Base-by-base conservation (phyloP, 106 monocot species). In the Allium cepa region DNA sequence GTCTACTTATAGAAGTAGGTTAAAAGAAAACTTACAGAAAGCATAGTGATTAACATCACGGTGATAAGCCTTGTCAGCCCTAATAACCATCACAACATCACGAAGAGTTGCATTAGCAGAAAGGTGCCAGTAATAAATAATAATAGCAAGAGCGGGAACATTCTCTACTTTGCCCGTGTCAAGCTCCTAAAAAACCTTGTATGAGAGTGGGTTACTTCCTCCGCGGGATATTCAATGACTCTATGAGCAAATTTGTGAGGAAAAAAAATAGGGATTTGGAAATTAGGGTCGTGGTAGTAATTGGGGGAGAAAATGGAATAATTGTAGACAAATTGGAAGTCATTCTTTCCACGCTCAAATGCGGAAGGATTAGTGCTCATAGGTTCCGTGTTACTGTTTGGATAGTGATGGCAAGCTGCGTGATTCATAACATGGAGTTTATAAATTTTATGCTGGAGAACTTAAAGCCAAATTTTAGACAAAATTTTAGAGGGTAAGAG, bases 11-110 rank as follows among this genome's bases (percentile, higher is more conserved):
- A 45, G 16, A 66, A 66, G 46, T 9, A 17, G 5, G 1, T 8
- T 17, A 66, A 50, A 18, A 66, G 6, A 66, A 11, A 13, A 14
- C 36, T 67, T 9, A 76, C 83, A 82, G 64, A 83, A 83, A 10
- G 85, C 80, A 66, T 77, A 93, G 74, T 85, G 92, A 79, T 85
- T 88, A 66, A 93, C 93, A 60, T 93, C 93, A 57, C 93, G 93
- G 73, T 93, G 93, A 77, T 93, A 88, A 3, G 89, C 89, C 74
- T 93, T 89, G 62, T 93, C 93, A 67, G 93, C 89, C 27, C 89
- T 71, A 26, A 86, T 77, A 11, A 83, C 83, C 61, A 66, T 61
- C 46, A 88, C 89, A 82, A 27, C 61, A 66, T 61, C 46, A 88
- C 89, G 84, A 27, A 87, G 84, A 15, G 82, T 87, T 53, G 91